A percentile compares a stretch with the other conserved stretches of the same genome.
Conservation (phyloP, 495 filamentous ascomycete species). For the Aspergillus homomorphus region DNA sequence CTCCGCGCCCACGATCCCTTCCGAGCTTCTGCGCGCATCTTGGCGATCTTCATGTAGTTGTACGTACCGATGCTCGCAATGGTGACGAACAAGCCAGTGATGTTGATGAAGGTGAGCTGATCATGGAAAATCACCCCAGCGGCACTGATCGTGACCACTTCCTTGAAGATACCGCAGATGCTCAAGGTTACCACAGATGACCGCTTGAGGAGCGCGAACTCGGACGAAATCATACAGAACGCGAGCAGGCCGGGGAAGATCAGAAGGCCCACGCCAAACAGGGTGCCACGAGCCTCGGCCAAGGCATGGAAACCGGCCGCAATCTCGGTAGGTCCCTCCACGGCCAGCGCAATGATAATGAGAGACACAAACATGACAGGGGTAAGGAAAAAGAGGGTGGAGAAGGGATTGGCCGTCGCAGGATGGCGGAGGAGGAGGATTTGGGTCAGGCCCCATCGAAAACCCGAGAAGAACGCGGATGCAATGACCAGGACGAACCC, state of each 20-base stretch:
- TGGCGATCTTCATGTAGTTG: constrained; percentile 89
- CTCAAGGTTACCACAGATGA: constrained; percentile 94
- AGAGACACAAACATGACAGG: constrained; percentile 93
- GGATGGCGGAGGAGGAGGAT: constrained; percentile 93
- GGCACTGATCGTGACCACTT: constrained; percentile 92
- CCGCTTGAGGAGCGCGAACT: constrained; percentile 92
- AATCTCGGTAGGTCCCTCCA: constrained; percentile 74
- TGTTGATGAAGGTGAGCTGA: constrained; percentile 81
- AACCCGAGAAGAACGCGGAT: constrained; percentile 91
- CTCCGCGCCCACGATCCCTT: constrained; percentile 29
- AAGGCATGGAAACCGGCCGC: constrained; percentile 59
- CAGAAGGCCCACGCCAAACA: constrained; percentile 58
- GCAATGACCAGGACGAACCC: constrained; percentile 91
- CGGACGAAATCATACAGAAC: constrained; percentile 93
- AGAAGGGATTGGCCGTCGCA: constrained; percentile 94
- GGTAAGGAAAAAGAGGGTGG: constrained; percentile 92
- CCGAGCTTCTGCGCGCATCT: constrained; percentile 74
- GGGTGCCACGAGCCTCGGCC: constrained; percentile 59
- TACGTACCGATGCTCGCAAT: constrained; percentile 83
- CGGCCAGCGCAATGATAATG: constrained; percentile 73
- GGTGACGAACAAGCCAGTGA: constrained; percentile 83
- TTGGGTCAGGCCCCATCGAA: constrained; percentile 96
- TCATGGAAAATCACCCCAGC: constrained; percentile 89
- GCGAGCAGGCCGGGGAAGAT: constrained; percentile 89
- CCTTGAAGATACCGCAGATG: constrained; percentile 98